Percentiles rank a stretch among this genome's conserved stretches.
Conservation (phyloP, 2,329 filamentous ascomycete species). For the Elsinoe necatrix region DNA sequence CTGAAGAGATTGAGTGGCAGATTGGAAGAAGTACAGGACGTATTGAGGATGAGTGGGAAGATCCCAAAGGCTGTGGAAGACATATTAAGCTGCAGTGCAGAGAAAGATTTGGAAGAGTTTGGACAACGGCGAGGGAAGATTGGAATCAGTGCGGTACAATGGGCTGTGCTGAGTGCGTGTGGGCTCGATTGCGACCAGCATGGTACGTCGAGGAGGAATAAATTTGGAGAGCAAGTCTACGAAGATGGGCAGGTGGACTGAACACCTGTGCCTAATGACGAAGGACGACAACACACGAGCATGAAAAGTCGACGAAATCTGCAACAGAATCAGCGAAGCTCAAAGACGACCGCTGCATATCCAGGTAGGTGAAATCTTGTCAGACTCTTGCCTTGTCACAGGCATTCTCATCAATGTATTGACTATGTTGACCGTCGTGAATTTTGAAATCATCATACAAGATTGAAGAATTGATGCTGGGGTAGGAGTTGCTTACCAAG, state of each 20-base stretch:
- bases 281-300: not conserved
- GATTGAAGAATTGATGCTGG: not conserved
- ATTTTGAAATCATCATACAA: conserved; percentile 30
- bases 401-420: conserved; percentile 34
- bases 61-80: conserved; percentile 39
- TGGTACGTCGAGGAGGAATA: conserved; percentile 18
- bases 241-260: conserved; percentile 4
- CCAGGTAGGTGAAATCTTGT: conserved; percentile 12
- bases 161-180: conserved; percentile 55
- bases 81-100: conserved; percentile 50
- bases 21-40: conserved; percentile 33
- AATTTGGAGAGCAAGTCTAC: conserved; percentile 8
- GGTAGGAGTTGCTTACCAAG: not conserved
- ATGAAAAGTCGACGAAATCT: not conserved
- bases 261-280: not conserved
- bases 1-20: conserved; percentile 31
- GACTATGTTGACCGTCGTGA: conserved; percentile 38
- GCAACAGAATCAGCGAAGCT: not conserved
- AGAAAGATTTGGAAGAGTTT: conserved; percentile 39
- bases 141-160: conserved; percentile 55
- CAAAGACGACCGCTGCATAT: not conserved
- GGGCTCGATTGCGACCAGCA: conserved; percentile 41
- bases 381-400: conserved; percentile 27
- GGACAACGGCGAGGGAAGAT: conserved; percentile 45
- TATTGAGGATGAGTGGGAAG: conserved; percentile 34